Percentiles rank a stretch among this genome's conserved stretches.
phyloP scores from a whole-genome alignment of 441 rosid genomes.

The Eugenia klotzschiana region DNA sequence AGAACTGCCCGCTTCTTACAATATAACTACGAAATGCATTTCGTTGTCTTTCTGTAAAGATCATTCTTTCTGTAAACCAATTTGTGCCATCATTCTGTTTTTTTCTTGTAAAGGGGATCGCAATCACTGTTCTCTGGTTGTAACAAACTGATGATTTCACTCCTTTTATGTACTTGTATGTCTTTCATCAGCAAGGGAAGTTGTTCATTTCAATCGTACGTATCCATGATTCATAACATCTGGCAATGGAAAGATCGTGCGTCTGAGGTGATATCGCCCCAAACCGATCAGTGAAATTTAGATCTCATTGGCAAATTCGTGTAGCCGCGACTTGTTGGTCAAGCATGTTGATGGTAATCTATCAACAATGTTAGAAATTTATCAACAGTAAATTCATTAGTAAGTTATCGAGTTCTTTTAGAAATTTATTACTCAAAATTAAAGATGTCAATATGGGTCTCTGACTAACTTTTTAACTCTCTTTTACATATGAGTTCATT shows the following conservation, averaged over 20 bases:
- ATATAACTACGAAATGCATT: not conserved
- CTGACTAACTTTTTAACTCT: no score
- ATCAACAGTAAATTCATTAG: not conserved
- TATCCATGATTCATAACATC: not conserved
- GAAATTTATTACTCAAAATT: no score
- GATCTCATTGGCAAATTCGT: not conserved
- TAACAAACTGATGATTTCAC: not conserved
- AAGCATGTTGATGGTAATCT: not conserved
- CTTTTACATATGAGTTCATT: no score
- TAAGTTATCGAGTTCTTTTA: not conserved
- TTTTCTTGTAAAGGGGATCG: not conserved
- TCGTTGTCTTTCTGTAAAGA: not conserved
- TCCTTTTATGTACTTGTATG: not conserved
- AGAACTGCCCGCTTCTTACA: not conserved
- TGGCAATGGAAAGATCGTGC: not conserved
- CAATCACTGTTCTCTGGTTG: not conserved
- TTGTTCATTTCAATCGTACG: not conserved
- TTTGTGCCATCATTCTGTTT: not conserved
- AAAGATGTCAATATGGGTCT: no score
- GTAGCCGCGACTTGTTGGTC: not conserved
- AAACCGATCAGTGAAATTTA: not conserved
- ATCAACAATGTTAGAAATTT: not conserved
- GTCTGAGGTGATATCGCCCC: not conserved
- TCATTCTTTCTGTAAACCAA: not conserved
- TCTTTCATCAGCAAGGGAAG: not conserved